phyloP scores from a whole-genome alignment of 2,329 filamentous ascomycete genomes.

The Ceratocystis ficicola region DNA sequence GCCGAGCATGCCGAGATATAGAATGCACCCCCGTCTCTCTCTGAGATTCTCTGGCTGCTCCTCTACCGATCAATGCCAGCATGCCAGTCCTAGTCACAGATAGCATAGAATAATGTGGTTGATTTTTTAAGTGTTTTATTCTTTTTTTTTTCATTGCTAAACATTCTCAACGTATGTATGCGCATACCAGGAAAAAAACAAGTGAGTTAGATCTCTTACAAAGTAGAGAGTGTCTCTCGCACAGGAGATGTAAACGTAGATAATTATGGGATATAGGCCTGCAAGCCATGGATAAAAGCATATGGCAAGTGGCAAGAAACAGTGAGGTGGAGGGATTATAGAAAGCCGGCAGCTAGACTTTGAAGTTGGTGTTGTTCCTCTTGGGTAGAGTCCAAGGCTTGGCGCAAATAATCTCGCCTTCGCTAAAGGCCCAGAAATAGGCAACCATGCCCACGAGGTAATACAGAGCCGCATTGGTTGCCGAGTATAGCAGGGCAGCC shows the following conservation, averaged over 20 bases:
- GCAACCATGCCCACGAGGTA: constrained; percentile 74
- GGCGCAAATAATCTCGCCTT: constrained; percentile 72
- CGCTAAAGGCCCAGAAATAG: constrained; percentile 95
- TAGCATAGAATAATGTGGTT: background rate
- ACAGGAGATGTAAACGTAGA: too few relatives aligned
- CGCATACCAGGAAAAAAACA: too few relatives aligned
- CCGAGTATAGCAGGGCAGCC: constrained; percentile 75
- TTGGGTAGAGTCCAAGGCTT: constrained; percentile 56
- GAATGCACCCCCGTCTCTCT: too few relatives aligned
- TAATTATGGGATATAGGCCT: too few relatives aligned
- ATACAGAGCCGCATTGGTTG: constrained; percentile 82
- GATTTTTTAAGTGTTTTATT: background rate
- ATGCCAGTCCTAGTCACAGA: background rate
- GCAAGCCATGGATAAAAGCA: background rate
- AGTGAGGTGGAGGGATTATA: constrained; percentile 6
- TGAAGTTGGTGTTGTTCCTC: constrained; percentile 34
- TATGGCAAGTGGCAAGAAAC: background rate
- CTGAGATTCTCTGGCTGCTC: too few relatives aligned
- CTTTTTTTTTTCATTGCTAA: background rate
- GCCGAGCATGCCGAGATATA: too few relatives aligned
- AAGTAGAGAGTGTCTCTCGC: too few relatives aligned
- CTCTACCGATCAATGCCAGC: too few relatives aligned
- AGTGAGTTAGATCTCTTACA: too few relatives aligned
- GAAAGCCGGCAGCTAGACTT: constrained; percentile 12
- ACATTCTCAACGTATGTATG: too few relatives aligned